A percentile compares a stretch with the other conserved stretches of the same genome.
These are phyloP conservation scores for Colletotrichum somersetense DNA, from an alignment of 2,329 filamentous ascomycete species.

Conservation along the genomic window DNA sequence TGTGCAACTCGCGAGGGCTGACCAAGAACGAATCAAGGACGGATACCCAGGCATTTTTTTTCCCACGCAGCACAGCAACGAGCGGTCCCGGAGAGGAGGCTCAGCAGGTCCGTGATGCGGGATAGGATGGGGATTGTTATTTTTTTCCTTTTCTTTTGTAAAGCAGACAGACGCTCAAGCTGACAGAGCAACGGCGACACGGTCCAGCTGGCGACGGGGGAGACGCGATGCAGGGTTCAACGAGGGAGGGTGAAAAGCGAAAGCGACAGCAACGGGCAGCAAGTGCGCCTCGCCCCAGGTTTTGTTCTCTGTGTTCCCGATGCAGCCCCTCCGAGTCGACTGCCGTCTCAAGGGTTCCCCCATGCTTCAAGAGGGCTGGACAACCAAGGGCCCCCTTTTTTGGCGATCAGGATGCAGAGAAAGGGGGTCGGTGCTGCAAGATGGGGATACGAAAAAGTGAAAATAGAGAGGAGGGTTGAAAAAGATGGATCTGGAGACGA, in stretches of 20 bases:
- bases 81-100: conserved; percentile 6
- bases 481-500: not conserved
- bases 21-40: not conserved
- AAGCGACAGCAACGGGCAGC: not conserved
- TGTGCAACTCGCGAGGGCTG: not conserved
- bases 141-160: conserved; percentile 22
- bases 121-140: conserved; percentile 1
- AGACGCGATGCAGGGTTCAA: conserved; percentile 25
- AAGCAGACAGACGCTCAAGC: not conserved
- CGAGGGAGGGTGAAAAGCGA: conserved; percentile 24
- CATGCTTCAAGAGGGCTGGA: not conserved
- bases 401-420: conserved; percentile 28
- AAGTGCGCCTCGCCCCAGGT: conserved; percentile 28
- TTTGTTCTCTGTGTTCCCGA: conserved; percentile 19
- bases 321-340: not conserved
- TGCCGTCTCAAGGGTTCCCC: conserved; percentile 1
- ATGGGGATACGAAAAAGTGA: conserved; percentile 6
- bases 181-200: conserved; percentile 18
- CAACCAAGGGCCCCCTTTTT: conserved; percentile 12
- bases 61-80: conserved; percentile 4
- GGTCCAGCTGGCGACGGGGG: not conserved
- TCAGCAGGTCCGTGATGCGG: not conserved
- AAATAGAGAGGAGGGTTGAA: not conserved
- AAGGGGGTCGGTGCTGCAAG: not conserved
- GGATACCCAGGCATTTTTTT: conserved; percentile 27